A percentile compares a stretch with the other conserved stretches of the same genome.
phyloP scores from a whole-genome alignment of 2,329 filamentous ascomycete genomes.

The Diaporthe sp. region DNA sequence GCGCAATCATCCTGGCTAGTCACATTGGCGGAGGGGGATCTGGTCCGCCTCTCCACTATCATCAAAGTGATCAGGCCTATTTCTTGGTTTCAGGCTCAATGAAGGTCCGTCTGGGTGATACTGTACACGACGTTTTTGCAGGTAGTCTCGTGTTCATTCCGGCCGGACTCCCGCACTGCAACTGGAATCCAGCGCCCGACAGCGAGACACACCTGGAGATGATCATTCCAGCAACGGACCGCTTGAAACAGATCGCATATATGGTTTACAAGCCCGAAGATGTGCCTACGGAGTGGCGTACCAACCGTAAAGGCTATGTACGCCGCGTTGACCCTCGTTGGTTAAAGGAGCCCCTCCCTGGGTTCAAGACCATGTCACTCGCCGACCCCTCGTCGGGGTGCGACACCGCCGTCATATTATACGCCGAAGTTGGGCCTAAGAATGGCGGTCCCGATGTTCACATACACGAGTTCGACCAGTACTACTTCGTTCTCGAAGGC shows the following conservation, averaged over 20 bases:
- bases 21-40: not conserved
- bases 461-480: not conserved
- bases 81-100: not conserved
- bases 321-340: not conserved
- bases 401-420: not conserved
- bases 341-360: not conserved
- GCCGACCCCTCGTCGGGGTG: not conserved
- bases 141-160: slow-evolving; percentile 1
- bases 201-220: slow-evolving; percentile 4
- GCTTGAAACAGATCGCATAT: not conserved
- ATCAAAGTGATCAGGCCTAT: not conserved
- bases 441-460: not conserved
- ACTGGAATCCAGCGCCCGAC: not conserved
- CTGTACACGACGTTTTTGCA: not conserved
- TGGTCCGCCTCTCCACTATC: not conserved
- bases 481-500: not conserved
- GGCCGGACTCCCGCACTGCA: not conserved
- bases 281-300: slow-evolving; percentile 1
- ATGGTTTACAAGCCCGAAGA: slow-evolving; percentile 8
- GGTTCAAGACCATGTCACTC: not conserved
- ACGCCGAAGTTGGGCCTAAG: not conserved
- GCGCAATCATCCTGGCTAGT: not conserved
- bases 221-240: slow-evolving; percentile 4
- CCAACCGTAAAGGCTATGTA: not conserved
- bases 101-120: not conserved